These are phyloP conservation scores for Isabelozyma rhagii DNA, from an alignment of 805 yeast species.

Conservation along the genomic window DNA sequence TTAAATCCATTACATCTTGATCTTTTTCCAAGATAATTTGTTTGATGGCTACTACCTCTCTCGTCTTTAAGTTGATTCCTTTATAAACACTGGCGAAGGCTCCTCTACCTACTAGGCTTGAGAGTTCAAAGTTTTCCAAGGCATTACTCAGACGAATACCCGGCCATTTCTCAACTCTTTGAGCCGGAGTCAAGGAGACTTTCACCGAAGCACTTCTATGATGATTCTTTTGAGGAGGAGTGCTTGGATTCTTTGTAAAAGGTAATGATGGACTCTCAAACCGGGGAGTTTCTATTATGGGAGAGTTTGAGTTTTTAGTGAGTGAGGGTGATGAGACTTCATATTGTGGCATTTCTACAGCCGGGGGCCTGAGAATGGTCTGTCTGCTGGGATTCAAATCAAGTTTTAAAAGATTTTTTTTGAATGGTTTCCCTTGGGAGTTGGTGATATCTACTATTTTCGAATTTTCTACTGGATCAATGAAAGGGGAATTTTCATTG, in stretches of 20 bases:
- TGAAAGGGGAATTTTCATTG: constrained; percentile 6
- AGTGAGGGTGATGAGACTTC: not conserved
- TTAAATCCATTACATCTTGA: constrained; percentile 42
- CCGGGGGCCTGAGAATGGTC: not conserved
- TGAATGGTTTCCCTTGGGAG: not conserved
- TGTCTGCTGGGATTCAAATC: not conserved
- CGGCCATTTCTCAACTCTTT: constrained; percentile 42
- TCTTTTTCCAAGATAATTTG: constrained; percentile 60
- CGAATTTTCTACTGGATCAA: not conserved
- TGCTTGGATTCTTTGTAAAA: not conserved
- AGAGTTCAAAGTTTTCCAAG: constrained; percentile 48
- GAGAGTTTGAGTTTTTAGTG: not conserved
- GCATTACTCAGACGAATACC: constrained; percentile 38
- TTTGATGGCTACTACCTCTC: constrained; percentile 74
- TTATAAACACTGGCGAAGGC: constrained; percentile 87
- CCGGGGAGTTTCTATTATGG: not conserved
- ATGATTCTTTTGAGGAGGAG: constrained; percentile 9
- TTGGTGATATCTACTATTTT: not conserved
- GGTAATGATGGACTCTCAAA: not conserved
- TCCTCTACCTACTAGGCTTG: constrained; percentile 78
- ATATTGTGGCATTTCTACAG: not conserved
- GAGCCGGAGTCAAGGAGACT: constrained; percentile 50
- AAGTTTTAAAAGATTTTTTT: not conserved
- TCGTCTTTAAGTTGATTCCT: constrained; percentile 65
- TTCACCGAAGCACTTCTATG: constrained; percentile 30